A percentile compares a stretch with the other conserved stretches of the same genome.
Conservation (phyloP, 371 early-diverging fungal genomes). For the Mucor mucedo region DNA sequence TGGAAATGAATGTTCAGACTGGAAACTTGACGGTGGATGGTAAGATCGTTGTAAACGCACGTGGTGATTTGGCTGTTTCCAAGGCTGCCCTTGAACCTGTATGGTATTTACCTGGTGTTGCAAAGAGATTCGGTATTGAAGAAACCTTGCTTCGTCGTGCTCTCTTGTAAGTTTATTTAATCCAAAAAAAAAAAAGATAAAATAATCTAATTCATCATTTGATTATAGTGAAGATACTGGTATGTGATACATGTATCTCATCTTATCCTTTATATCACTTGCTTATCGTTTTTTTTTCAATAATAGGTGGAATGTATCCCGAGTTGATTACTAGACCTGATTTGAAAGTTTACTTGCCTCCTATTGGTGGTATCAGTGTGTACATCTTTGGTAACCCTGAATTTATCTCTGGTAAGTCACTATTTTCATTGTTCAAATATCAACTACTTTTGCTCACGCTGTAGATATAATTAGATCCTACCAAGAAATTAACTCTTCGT, state of each 20-base stretch:
- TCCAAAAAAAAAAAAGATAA: not conserved
- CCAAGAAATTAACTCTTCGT: constrained; percentile 84
- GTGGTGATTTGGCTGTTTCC: constrained; percentile 87
- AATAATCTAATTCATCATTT: not conserved
- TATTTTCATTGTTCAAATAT: not conserved
- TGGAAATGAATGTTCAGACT: constrained; percentile 75
- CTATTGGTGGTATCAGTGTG: constrained; percentile 92
- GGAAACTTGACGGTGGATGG: constrained; percentile 81
- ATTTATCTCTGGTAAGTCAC: constrained; percentile 60
- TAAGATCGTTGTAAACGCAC: constrained; percentile 76
- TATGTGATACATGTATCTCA: constrained; percentile 6
- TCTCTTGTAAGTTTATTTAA: constrained; percentile 67
- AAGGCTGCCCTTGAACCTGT: constrained; percentile 98
- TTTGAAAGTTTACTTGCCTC: constrained; percentile 92
- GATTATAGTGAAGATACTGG: constrained; percentile 57
- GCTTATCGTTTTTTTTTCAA: constrained; percentile 22
- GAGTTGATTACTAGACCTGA: constrained; percentile 95
- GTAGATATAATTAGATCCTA: constrained; percentile 59
- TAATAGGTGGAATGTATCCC: constrained; percentile 92
- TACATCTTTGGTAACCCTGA: constrained; percentile 94
- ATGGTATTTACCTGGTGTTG: constrained; percentile 95
- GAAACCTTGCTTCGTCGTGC: constrained; percentile 86
- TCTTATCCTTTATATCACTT: not conserved
- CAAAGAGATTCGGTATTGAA: constrained; percentile 86
- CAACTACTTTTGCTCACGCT: not conserved